Evolutionary conservation across 805 yeast species (phyloP).

Genomic region (Ogataea paraovalis): DNA sequence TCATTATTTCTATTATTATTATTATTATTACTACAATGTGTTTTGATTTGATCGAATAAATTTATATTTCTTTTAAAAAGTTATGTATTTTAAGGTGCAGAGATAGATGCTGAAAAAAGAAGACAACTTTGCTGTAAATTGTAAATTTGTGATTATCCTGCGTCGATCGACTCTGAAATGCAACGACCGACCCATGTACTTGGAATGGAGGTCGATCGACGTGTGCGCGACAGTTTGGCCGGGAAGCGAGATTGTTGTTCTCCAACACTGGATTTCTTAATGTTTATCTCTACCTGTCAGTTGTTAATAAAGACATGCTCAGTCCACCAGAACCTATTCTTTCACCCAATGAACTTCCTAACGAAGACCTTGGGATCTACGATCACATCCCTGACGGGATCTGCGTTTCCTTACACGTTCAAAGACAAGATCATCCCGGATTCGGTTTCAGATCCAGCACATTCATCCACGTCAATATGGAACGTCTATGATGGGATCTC

Average conservation of each 20-base stretch:
- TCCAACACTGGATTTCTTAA: no score
- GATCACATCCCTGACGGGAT: slow-evolving; percentile 54
- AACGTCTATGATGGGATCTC: slow-evolving; percentile 54
- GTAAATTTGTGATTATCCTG: background rate
- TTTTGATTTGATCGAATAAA: background rate
- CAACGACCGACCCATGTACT: no score
- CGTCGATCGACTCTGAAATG: background rate
- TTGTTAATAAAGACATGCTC: no score
- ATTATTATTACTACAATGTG: background rate
- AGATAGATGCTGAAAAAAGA: no score
- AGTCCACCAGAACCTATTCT: no score
- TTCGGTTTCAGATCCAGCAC: slow-evolving; percentile 22
- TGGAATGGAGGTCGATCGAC: no score
- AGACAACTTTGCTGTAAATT: no score
- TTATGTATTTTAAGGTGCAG: no score
- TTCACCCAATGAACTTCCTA: slow-evolving; percentile 56
- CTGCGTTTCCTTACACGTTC: slow-evolving; percentile 54
- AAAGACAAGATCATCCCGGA: slow-evolving; percentile 37
- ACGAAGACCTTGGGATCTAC: slow-evolving; percentile 53
- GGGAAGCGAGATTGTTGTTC: no score
- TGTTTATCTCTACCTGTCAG: no score
- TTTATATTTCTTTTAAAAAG: background rate
- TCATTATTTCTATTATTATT: slow-evolving; percentile 1
- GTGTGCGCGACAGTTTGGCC: no score
- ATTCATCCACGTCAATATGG: slow-evolving; percentile 48